Evolutionary conservation across 108 stramenopile genomes (phyloP), one percentile per base, ranked within the genome.

Genomic region (Mediolabrus comicus): DNA sequence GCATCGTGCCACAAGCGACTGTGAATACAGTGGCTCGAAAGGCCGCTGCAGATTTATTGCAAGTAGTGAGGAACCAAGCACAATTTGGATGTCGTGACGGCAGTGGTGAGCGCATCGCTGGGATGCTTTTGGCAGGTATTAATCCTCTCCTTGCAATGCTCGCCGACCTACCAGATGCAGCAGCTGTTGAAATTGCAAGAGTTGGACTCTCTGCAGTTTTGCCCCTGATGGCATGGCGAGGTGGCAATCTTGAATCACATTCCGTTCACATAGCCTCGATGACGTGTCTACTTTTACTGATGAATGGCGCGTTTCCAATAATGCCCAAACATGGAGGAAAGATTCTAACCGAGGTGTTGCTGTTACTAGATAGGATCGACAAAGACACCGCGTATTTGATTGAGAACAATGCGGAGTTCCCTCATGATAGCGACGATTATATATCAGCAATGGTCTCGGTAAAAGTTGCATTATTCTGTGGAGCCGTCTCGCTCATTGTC

Each of bases 321-420:
- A 84, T 91, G 84, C 65, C 74, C 3, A 67, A 62, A 19, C 90
- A 91, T 58, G 87, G 86, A 2, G 73, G 79, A 2, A 91, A 91
- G 46, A 83, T 91, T 57, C 83, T 88, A 59, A 61, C 55, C 4
- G 82, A 81, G 55, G 41, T 87, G 17, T 58, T 87, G 34, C 58
- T 62, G 26, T 62, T 77, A 31, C 38, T 82, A 0, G 76, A 77
- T 16, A 63, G 72, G 35, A 25, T 57, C 6, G 59, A 69, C 35
- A 67, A 68, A 29, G 72, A 69, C 53, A 34, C 38, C 13, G 33
- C 28, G 28, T 49, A 67, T 54, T 41, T 74, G 67, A 27, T 32
- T 10, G 72, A 81, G 12, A 61, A n/a, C 62, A 56, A 61, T 8
- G 24, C 55, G 39, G 24, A 53, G 53, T 60, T n/a, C 30, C 16